These are phyloP conservation scores for Arctostaphylos glauca DNA, from an alignment of 148 eudicot species.

Conservation along the genomic window DNA sequence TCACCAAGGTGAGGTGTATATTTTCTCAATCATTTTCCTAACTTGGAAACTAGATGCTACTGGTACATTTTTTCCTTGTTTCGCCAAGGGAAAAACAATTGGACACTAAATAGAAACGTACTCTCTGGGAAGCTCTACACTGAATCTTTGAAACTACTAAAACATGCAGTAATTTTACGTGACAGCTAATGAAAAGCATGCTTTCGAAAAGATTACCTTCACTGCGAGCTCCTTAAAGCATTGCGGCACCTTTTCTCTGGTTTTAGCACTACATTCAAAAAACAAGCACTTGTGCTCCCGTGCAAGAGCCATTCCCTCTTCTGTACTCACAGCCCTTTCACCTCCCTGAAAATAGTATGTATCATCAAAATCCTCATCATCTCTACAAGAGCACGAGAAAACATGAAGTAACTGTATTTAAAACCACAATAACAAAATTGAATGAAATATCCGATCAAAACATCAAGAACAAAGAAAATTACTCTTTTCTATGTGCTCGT, in stretches of 20 bases:
- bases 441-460: not conserved
- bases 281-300: constrained; percentile 45
- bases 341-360: constrained; percentile 34
- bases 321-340: constrained; percentile 50
- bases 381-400: not conserved
- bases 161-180: not conserved
- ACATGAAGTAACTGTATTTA: not conserved
- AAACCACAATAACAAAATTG: not conserved
- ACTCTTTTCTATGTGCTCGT: not conserved
- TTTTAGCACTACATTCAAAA: constrained; percentile 61
- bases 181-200: not conserved
- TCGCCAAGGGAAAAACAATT: not conserved
- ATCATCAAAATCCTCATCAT: not conserved
- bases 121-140: not conserved
- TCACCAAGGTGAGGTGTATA: not conserved
- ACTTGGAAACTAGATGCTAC: not conserved
- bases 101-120: not conserved
- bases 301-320: constrained; percentile 64
- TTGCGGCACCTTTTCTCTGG: constrained; percentile 52
- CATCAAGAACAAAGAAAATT: not conserved
- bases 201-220: constrained; percentile 33
- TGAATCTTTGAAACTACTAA: not conserved
- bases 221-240: constrained; percentile 51
- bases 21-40: not conserved
- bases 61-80: not conserved